Percentiles rank a stretch among this genome's conserved stretches.
Evolutionary conservation across 352 stramenopile genomes (phyloP).

Genomic region (Globisporangium nodosum): DNA sequence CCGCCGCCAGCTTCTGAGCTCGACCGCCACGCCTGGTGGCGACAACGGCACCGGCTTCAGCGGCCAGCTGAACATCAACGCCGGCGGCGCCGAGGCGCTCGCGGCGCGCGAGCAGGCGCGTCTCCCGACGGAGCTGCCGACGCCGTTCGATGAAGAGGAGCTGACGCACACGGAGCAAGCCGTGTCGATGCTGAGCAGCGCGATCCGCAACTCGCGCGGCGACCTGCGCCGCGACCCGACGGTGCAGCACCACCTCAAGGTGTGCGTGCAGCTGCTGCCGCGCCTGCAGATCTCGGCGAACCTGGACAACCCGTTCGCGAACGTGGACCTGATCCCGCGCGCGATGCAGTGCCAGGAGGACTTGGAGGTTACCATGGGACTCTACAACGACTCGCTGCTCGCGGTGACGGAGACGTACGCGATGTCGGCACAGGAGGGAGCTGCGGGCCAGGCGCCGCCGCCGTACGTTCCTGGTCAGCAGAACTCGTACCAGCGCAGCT

Average conservation of each 20-base stretch:
- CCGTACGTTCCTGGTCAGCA: conserved; percentile 86
- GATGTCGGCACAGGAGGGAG: conserved; percentile 63
- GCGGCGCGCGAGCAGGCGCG: conserved; percentile 74
- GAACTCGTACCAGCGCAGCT: conserved; percentile 88
- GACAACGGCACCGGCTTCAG: conserved; percentile 16
- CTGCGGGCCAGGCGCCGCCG: conserved; percentile 49
- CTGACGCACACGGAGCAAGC: conserved; percentile 81
- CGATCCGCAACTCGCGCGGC: conserved; percentile 76
- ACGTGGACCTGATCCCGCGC: conserved; percentile 81
- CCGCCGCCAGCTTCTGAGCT: conserved; percentile 54
- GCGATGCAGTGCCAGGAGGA: conserved; percentile 88
- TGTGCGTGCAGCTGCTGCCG: conserved; percentile 81
- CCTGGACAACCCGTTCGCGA: conserved; percentile 86
- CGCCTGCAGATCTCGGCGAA: conserved; percentile 86
- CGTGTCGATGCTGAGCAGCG: conserved; percentile 61
- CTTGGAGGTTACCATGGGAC: conserved; percentile 79
- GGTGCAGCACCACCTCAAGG: conserved; percentile 84
- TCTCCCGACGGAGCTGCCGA: conserved; percentile 76
- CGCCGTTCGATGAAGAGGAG: conserved; percentile 82
- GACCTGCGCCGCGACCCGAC: conserved; percentile 73
- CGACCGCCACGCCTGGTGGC: conserved; percentile 15
- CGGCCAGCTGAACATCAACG: conserved; percentile 53
- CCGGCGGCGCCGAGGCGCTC: conserved; percentile 68
- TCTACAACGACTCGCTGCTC: conserved; percentile 88
- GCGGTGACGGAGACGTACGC: conserved; percentile 84